These are phyloP conservation scores for Myxozyma udenii DNA, from an alignment of 805 yeast species.

Conservation along the genomic window DNA sequence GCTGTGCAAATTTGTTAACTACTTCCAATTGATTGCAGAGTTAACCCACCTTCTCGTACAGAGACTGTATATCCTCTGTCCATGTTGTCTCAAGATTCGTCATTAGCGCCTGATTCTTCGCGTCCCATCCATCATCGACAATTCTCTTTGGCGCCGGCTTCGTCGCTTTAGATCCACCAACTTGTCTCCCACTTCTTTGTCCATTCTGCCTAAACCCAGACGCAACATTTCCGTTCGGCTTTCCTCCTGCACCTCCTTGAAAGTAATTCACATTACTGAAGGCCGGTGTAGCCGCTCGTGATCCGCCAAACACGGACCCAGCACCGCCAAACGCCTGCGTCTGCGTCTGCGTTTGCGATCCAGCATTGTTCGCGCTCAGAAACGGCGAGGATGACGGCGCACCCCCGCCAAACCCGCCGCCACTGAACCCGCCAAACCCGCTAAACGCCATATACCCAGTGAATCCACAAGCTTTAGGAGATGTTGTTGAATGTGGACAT, in stretches of 20 bases:
- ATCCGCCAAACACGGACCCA: no score
- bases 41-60: slow-evolving; percentile 53
- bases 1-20: slow-evolving; percentile 5
- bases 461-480: no score
- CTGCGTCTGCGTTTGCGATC: no score
- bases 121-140: slow-evolving; percentile 25
- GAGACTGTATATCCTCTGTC: slow-evolving; percentile 57
- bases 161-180: slow-evolving; percentile 6
- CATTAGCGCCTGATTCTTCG: slow-evolving; percentile 26
- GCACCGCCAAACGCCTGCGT: no score
- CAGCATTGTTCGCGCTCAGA: no score
- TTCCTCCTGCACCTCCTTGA: not conserved
- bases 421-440: no score
- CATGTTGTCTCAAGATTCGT: slow-evolving; percentile 46
- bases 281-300: no score
- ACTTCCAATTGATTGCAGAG: not conserved
- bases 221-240: not conserved
- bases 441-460: no score
- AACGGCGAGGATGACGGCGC: no score
- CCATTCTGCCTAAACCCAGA: not conserved
- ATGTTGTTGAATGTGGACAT: no score
- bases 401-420: no score
- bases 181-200: not conserved
- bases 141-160: slow-evolving; percentile 10
- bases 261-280: slow-evolving; percentile 11